Percentiles rank a stretch among this genome's conserved stretches.
Evolutionary conservation across 176 grass and related monocot species (phyloP).

Genomic region (Phyllostachys edulis): DNA sequence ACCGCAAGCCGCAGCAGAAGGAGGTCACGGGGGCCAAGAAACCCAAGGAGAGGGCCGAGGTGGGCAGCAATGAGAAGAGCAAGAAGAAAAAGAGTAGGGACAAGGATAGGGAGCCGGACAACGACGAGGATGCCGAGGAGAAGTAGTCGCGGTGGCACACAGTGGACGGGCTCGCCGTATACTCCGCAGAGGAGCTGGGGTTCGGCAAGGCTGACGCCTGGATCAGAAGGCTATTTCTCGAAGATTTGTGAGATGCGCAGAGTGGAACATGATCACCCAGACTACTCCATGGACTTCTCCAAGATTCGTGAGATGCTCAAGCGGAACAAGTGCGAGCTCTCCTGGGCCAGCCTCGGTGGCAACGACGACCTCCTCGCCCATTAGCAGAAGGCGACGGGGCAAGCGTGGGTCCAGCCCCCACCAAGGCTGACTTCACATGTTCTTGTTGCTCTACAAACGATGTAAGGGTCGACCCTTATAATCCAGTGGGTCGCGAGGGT

Average conservation of each 20-base stretch:
- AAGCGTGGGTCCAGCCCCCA: no score
- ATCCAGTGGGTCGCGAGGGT: no score
- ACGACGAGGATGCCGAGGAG: conserved; percentile 37
- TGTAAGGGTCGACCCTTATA: no score
- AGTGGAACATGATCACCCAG: no score
- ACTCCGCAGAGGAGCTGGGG: conserved; percentile 67
- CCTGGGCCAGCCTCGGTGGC: conserved; percentile 56
- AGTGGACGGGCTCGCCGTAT: conserved; percentile 61
- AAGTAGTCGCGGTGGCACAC: conserved; percentile 58
- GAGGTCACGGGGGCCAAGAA: conserved; percentile 14
- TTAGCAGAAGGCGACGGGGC: no score
- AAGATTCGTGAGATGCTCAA: conserved; percentile 86
- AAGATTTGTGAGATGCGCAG: no score
- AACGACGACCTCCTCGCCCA: conserved; percentile 60
- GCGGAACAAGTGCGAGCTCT: conserved; percentile 82
- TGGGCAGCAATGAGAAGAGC: conserved; percentile 10
- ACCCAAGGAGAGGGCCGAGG: conserved; percentile 33
- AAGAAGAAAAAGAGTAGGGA: conserved; percentile 39
- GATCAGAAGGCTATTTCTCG: background rate
- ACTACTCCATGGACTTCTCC: conserved; percentile 91
- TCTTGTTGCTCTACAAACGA: no score
- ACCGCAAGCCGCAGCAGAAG: conserved; percentile 34
- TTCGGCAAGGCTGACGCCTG: conserved; percentile 51
- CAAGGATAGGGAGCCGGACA: background rate
- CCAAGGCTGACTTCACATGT: no score